Evolutionary conservation across 2,329 filamentous ascomycete species (phyloP).

Genomic region (Aspergillus costaricaensis): DNA sequence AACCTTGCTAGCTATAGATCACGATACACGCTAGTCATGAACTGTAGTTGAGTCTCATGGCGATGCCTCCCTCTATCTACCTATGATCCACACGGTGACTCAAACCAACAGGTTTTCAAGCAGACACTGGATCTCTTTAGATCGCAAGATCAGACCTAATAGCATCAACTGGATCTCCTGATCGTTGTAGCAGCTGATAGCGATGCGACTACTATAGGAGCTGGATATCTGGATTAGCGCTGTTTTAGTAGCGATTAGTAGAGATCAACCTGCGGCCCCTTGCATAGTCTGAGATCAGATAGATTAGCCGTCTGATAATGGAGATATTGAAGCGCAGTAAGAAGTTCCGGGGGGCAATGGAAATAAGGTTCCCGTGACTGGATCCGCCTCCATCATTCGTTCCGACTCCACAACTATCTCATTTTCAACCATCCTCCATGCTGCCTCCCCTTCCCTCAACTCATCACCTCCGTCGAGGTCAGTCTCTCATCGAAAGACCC

Average conservation of each 20-base stretch:
- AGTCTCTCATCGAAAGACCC: neutral
- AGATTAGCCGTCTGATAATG: too few relatives aligned
- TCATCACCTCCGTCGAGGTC: neutral
- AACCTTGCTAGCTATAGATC: neutral
- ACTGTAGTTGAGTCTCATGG: neutral
- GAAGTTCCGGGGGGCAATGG: too few relatives aligned
- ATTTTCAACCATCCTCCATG: neutral
- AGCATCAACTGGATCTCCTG: neutral
- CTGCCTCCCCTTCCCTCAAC: too few relatives aligned
- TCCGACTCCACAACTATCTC: neutral
- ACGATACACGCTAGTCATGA: neutral
- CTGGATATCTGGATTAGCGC: too few relatives aligned
- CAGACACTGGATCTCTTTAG: neutral
- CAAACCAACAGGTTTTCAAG: neutral
- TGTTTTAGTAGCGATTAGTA: too few relatives aligned
- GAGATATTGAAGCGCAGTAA: too few relatives aligned
- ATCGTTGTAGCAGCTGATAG: neutral
- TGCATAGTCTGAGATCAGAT: too few relatives aligned
- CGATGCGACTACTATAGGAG: neutral
- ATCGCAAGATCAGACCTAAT: neutral
- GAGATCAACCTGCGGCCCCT: too few relatives aligned
- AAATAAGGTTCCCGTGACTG: too few relatives aligned
- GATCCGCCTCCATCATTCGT: neutral
- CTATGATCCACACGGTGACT: neutral
- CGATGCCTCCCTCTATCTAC: neutral